Evolutionary conservation across 2,329 filamentous ascomycete species (phyloP).

Genomic region (Coniochaeta ligniaria): DNA sequence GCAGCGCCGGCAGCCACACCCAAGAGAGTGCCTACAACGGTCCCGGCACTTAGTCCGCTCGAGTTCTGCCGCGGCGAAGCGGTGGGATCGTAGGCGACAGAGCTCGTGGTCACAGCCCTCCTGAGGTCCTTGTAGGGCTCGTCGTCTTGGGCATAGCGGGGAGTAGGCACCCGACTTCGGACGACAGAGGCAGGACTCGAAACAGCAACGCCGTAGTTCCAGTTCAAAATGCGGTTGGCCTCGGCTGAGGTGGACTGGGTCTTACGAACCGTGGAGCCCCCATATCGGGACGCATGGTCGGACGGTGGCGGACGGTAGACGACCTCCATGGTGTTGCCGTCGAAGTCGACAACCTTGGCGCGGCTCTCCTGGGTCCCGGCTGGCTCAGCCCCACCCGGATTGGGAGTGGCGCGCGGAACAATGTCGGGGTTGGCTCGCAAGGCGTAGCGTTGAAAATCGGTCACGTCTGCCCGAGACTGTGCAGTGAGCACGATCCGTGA

Average conservation of each 20-base stretch:
- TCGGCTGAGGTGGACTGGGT: conserved; percentile 30
- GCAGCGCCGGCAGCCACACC: conserved; percentile 52
- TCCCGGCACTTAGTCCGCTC: conserved; percentile 46
- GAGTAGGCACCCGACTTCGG: conserved; percentile 4
- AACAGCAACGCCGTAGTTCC: conserved; percentile 38
- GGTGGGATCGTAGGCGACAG: conserved; percentile 15
- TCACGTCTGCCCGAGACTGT: conserved; percentile 55
- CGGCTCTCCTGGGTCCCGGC: conserved; percentile 16
- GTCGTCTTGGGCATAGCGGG: conserved; percentile 6
- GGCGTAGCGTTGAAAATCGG: conserved; percentile 64
- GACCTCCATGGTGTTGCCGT: conserved; percentile 79
- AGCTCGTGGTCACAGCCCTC: conserved; percentile 26
- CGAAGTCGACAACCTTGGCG: conserved; percentile 65
- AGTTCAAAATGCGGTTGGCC: conserved; percentile 37
- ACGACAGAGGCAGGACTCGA: conserved; percentile 17
- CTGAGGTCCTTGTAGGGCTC: conserved; percentile 21
- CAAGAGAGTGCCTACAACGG: conserved; percentile 67
- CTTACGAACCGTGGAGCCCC: conserved; percentile 23
- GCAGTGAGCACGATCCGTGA: conserved; percentile 61
- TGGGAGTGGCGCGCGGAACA: background rate
- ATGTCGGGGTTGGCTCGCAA: conserved; percentile 48
- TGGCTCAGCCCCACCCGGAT: background rate
- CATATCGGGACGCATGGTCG: conserved; percentile 26
- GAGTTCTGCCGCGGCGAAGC: conserved; percentile 26
- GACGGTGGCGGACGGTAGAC: conserved; percentile 45